These are phyloP conservation scores for Colletotrichum melonis DNA, from an alignment of 2,329 filamentous ascomycete genomes.

Conservation along the genomic window DNA sequence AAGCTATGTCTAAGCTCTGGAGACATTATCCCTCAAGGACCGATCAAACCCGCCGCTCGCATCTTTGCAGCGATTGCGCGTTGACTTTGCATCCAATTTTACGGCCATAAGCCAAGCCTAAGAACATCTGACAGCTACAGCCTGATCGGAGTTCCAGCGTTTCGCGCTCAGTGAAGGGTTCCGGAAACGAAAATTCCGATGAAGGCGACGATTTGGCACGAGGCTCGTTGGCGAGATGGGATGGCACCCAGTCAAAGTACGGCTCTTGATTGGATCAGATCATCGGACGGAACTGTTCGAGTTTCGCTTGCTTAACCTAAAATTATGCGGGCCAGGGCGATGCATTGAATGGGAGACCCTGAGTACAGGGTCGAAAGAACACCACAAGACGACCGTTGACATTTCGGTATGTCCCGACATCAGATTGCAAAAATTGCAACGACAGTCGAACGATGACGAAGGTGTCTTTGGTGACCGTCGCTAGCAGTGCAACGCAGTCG, in stretches of 20 bases:
- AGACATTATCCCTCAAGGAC: background rate
- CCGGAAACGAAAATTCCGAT: constrained; percentile 13
- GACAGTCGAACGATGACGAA: constrained; percentile 17
- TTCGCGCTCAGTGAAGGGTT: constrained; percentile 6
- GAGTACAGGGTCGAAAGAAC: background rate
- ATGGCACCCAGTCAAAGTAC: constrained; percentile 17
- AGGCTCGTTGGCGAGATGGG: background rate
- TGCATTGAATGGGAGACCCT: constrained; percentile 18
- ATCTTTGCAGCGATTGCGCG: background rate
- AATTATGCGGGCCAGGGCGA: constrained; percentile 6
- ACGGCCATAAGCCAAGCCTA: background rate
- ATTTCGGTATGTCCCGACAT: constrained; percentile 4
- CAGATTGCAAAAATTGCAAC: background rate
- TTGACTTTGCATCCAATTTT: background rate
- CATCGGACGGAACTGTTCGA: constrained; percentile 14
- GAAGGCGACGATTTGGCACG: background rate
- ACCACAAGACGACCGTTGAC: background rate
- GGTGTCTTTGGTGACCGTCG: constrained; percentile 2
- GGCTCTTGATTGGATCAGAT: constrained; percentile 11
- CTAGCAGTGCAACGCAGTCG: background rate
- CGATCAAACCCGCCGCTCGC: background rate
- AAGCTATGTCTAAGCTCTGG: background rate
- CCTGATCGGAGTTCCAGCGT: background rate
- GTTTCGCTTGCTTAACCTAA: constrained; percentile 20
- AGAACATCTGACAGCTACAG: background rate